These are phyloP conservation scores for Wickerhamiella domercqiae DNA, from an alignment of 805 yeast genomes.

Conservation along the genomic window DNA sequence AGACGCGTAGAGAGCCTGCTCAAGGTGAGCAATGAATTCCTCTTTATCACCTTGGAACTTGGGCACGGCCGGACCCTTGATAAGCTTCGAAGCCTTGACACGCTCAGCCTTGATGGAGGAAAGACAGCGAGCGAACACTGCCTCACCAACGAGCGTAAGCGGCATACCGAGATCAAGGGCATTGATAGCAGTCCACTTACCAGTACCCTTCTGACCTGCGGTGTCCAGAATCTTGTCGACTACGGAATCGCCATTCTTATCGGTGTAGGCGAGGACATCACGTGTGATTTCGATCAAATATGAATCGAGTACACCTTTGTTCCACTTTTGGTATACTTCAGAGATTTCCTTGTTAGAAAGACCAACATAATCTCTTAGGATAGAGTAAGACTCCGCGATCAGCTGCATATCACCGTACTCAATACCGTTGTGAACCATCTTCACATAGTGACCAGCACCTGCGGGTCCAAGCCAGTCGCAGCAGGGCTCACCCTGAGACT, in stretches of 20 bases:
- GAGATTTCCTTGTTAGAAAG: constrained; percentile 84
- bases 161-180: constrained; percentile 98
- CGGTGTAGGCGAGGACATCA: constrained; percentile 81
- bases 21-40: constrained; percentile 79
- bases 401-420: constrained; percentile 99
- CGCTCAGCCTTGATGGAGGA: constrained; percentile 90
- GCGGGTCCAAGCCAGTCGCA: constrained; percentile 99
- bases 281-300: constrained; percentile 94
- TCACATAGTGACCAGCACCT: constrained; percentile 97
- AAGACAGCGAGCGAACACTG: constrained; percentile 91
- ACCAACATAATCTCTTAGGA: constrained; percentile 87
- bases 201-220: constrained; percentile 99
- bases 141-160: constrained; percentile 95
- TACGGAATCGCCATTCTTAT: constrained; percentile 78
- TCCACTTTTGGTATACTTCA: constrained; percentile 84
- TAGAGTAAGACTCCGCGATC: constrained; percentile 94
- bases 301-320: constrained; percentile 93
- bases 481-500: constrained; percentile 97
- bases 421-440: constrained; percentile 99
- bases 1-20: constrained; percentile 97
- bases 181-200: constrained; percentile 98
- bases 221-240: constrained; percentile 93
- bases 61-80: constrained; percentile 65
- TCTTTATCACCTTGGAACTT: constrained; percentile 59
- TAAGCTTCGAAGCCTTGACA: constrained; percentile 60